Evolutionary conservation across 306 rosid species (phyloP), one percentile per base, ranked within the genome.

Genomic region (Oemleria cerasiformis): DNA sequence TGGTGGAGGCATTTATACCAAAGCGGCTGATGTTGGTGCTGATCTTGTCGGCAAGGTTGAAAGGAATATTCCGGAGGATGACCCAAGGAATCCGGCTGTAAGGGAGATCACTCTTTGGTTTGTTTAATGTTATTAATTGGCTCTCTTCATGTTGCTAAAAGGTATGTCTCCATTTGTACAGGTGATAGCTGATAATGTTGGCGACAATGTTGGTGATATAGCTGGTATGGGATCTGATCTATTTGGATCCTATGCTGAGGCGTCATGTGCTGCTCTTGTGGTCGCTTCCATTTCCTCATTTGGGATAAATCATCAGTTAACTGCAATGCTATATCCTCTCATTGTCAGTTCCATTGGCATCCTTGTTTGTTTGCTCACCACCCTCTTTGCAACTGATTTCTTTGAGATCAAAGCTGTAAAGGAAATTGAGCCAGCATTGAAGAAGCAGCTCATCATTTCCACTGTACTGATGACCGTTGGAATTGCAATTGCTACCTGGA

Each of bases 201-300:
- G 99, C 30, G 97, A 94, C 70, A 94, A 94, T 82, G 99, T 94
- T 78, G 99, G 99, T 41, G 99, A 91, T 70, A 91, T 94, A 5
- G 97, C 97, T n/a, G 99, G 96, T 45, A 91, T 94, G 99, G 97
- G 97, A 65, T 94, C 99, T 19, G 99, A 94, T 73, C 96, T 94
- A 60, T 91, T 94, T 75, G 99, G 99, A 65, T 94, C 99, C 17
- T 89, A 94, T 69, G 99, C 99, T 2, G 99, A 94, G 90, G 78
- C 99, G 21, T 94, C 99, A 19, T 94, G 99, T 85, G 99, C 99
- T 67, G 99, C 99, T 44, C 96, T 94, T 43, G 95, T 94, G 75
- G 96, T 94, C 72, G 99, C 97, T 68, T 94, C 99, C 75, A 94
- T 94, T 76, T 94, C 99, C 42, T 94, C 99, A 16, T 94, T 94